These are phyloP conservation scores for Cadophora malorum DNA, from an alignment of 2,329 filamentous ascomycete genomes.

Conservation along the genomic window DNA sequence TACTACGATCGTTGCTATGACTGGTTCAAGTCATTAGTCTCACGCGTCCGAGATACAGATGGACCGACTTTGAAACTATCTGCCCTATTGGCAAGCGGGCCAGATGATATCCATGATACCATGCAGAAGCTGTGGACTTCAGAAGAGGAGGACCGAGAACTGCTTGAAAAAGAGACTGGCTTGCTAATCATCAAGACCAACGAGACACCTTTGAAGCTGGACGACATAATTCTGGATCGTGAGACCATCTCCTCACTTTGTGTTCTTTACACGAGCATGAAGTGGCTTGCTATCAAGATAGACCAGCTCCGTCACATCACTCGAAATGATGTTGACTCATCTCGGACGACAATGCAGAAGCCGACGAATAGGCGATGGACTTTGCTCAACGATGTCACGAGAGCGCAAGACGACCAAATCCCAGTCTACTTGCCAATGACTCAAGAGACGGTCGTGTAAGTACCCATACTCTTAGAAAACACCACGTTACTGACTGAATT, in stretches of 20 bases:
- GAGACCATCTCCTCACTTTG: conserved; percentile 87
- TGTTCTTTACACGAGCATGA: conserved; percentile 95
- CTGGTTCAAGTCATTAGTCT: conserved; percentile 87
- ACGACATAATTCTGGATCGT: conserved; percentile 87
- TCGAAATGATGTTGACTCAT: conserved; percentile 70
- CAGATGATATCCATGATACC: conserved; percentile 74
- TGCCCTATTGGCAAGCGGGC: conserved; percentile 72
- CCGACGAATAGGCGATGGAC: conserved; percentile 77
- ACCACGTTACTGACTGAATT: conserved; percentile 14
- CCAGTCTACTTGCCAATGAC: conserved; percentile 88
- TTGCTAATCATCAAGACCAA: conserved; percentile 63
- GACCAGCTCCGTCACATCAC: conserved; percentile 84
- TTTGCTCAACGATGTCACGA: conserved; percentile 69
- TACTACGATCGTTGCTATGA: conserved; percentile 92
- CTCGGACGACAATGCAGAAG: conserved; percentile 48
- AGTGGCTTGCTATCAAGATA: conserved; percentile 90
- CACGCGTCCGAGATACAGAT: conserved; percentile 67
- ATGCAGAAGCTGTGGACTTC: conserved; percentile 71
- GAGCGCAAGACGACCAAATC: conserved; percentile 63
- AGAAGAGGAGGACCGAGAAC: conserved; percentile 57
- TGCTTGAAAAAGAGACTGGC: conserved; percentile 68
- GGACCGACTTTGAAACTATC: conserved; percentile 69
- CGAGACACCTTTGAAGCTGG: conserved; percentile 69
- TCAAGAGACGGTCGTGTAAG: conserved; percentile 79
- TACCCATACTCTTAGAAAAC: conserved; percentile 31